Evolutionary conservation across 208 protist species (phyloP).

Genomic region (Leishmania lainsoni): DNA sequence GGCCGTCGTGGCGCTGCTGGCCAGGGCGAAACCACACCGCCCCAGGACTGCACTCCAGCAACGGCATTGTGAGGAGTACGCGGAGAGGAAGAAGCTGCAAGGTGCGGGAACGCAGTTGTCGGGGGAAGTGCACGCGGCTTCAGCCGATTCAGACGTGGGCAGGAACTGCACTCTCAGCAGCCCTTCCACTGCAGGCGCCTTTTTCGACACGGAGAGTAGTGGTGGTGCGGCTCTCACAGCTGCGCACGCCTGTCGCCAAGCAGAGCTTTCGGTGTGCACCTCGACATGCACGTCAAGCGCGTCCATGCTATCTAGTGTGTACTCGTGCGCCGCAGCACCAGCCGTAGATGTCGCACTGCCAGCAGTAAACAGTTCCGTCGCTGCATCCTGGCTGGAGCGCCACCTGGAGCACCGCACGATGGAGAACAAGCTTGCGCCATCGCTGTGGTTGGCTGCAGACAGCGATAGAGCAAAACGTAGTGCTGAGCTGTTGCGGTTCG

Average conservation of each 20-base stretch:
- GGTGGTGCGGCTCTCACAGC: neutral
- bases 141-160: constrained; percentile 6
- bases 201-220: neutral
- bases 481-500: constrained; percentile 74
- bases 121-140: neutral
- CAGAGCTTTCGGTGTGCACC: constrained; percentile 21
- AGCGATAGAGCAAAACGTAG: constrained; percentile 69
- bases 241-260: constrained; percentile 16
- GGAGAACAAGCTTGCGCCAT: constrained; percentile 10
- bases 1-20: constrained; percentile 78
- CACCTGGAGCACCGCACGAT: constrained; percentile 24
- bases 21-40: constrained; percentile 80
- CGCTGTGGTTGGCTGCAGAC: neutral
- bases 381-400: constrained; percentile 25
- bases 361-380: constrained; percentile 8
- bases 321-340: constrained; percentile 31
- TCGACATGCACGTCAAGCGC: constrained; percentile 57
- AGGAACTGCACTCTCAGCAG: constrained; percentile 33
- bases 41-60: constrained; percentile 48
- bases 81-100: constrained; percentile 48
- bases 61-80: constrained; percentile 49
- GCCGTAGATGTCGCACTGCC: neutral
- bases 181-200: constrained; percentile 18
- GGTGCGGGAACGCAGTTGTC: neutral
- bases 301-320: constrained; percentile 62